Evolutionary conservation across 2,329 filamentous ascomycete genomes (phyloP).

Genomic region (Aquanectria penicillioides): DNA sequence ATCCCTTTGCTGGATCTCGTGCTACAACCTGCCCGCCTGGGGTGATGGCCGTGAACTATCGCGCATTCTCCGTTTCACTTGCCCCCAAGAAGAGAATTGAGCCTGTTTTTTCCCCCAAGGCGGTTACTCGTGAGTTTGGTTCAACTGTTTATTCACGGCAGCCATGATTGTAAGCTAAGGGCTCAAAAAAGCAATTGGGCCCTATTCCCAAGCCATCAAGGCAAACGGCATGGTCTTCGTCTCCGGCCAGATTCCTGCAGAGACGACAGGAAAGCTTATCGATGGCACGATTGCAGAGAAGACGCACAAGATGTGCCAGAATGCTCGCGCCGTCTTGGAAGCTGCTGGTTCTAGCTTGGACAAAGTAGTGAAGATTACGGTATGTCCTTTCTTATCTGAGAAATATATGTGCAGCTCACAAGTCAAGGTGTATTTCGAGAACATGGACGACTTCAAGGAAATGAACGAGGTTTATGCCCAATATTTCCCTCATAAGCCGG

Average conservation of each 20-base stretch:
- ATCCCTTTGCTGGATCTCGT: no score
- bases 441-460: constrained; percentile 26
- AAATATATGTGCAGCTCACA: background rate
- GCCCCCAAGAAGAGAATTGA: constrained; percentile 17
- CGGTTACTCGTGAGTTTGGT: constrained; percentile 17
- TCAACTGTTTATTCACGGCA: background rate
- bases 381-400: background rate
- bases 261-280: constrained; percentile 65
- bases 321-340: constrained; percentile 74
- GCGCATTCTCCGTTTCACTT: background rate
- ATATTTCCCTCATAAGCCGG: constrained; percentile 32
- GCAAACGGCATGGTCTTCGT: constrained; percentile 67
- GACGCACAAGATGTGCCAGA: constrained; percentile 47
- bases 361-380: constrained; percentile 73
- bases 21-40: no score
- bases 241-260: constrained; percentile 75
- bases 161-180: background rate
- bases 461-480: constrained; percentile 29
- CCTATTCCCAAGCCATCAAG: constrained; percentile 33
- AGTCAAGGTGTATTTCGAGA: constrained; percentile 20
- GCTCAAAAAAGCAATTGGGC: background rate
- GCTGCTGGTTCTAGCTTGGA: constrained; percentile 71
- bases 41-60: background rate
- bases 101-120: constrained; percentile 19
- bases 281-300: constrained; percentile 63